Evolutionary conservation across 106 monocot genomes (phyloP).

Genomic region (Agapanthus africanus): DNA sequence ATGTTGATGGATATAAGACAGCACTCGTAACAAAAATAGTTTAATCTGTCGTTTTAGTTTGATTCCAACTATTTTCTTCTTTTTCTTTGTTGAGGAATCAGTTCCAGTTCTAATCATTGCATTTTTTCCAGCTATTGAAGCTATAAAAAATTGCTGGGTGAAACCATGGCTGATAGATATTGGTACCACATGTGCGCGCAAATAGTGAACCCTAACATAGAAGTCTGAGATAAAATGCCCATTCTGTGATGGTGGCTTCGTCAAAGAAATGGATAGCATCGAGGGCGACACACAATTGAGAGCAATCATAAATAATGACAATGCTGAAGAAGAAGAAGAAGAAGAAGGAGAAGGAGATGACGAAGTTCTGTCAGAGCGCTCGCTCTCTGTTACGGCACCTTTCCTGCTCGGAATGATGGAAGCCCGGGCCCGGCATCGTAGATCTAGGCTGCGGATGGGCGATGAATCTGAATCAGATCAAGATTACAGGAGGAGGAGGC

Average conservation of each 20-base stretch:
- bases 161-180: conserved; percentile 14
- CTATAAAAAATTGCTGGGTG: conserved; percentile 14
- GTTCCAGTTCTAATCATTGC: too few species aligned
- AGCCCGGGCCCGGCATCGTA: not conserved
- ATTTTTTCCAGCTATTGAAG: not conserved
- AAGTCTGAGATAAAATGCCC: conserved; percentile 24
- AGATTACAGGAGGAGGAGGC: not conserved
- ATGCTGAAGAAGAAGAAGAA: not conserved
- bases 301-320: not conserved
- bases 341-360: too few species aligned
- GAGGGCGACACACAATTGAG: not conserved
- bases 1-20: too few species aligned
- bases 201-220: conserved; percentile 28
- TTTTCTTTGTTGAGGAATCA: too few species aligned
- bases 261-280: not conserved
- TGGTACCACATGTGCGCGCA: conserved; percentile 39
- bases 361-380: not conserved
- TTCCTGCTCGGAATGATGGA: not conserved
- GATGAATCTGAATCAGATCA: not conserved
- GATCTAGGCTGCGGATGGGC: not conserved
- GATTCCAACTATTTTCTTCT: too few species aligned
- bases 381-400: not conserved
- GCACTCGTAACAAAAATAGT: too few species aligned
- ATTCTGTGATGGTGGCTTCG: not conserved
- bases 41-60: too few species aligned